Evolutionary conservation across 2,329 filamentous ascomycete genomes (phyloP), one percentile per base, ranked within the genome.

Genomic region (Fusarium protoensiforme): DNA sequence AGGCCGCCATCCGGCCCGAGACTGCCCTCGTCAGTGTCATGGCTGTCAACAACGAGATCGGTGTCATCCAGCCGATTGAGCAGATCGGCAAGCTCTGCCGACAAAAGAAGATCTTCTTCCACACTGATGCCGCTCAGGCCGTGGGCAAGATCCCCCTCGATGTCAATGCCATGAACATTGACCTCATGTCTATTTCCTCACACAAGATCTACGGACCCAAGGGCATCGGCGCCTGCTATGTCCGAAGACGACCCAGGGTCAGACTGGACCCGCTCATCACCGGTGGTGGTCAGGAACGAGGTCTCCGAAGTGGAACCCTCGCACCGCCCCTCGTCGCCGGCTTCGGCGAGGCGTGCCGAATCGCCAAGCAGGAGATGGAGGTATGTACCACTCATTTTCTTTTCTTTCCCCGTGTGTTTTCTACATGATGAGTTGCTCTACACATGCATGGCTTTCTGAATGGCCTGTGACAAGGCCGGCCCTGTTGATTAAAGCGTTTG

Each of bases 161-260:
- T 78, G 96, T 99, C 80, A 98, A 98, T 83, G 93, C 94, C 83
- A 96, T 98, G 94, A 97, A 98, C 83, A 92, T 99, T 74, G 96
- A 99, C 81, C 86, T 99, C 80, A 98, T 99, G 96, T 98, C 96
- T 33, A 98, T 99, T 69, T 98, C 96, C 10, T 95, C 94, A 33
- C 96, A 99, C 86, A 99, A 99, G 85, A 97, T 99, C 63, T 99
- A 99, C 81, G 96, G 96, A 29, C 96, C 96, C 62, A 99, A 98
- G 87, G 96, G 96, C 36, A 94, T 99, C 65, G 96, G 96, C 67
- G 96, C 96, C 67, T 99, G 96, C 85, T 99, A 96, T 80, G 94
- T 99, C 57, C 93, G 96, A 79, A 91, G 96, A 85, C 90, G 96
- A 66, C 96, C 96, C 2, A 92, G 96, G 82, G 96, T 99, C 76